Conservation (phyloP, 169 alveolate species). For the Haemoproteus tartakovskyi region DNA sequence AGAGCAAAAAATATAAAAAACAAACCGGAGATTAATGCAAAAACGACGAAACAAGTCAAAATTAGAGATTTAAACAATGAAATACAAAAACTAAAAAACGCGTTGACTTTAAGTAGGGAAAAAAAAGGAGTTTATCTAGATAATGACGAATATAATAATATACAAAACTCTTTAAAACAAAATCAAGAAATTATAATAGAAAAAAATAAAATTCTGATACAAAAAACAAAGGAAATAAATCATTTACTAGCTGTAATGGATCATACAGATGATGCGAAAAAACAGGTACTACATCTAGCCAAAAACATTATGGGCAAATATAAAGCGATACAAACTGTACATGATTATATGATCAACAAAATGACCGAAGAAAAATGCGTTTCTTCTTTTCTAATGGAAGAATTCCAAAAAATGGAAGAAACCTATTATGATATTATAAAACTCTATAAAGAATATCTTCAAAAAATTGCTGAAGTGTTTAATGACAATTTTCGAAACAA, state of each 20-base stretch:
- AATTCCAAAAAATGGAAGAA: constrained; percentile 5
- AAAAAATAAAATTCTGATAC: constrained; percentile 30
- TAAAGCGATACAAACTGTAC: constrained; percentile 31
- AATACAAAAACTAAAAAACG: constrained; percentile 72
- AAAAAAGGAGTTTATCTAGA: constrained; percentile 70
- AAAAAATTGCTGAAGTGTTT: background rate
- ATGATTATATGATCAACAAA: constrained; percentile 17
- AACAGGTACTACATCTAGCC: constrained; percentile 4
- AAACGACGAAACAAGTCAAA: constrained; percentile 86
- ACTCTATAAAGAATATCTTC: background rate
- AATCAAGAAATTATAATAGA: constrained; percentile 44
- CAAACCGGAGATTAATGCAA: constrained; percentile 86
- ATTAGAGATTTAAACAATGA: constrained; percentile 73
- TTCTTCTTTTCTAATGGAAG: background rate
- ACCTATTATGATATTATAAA: background rate
- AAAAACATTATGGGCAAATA: constrained; percentile 14
- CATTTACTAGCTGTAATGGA: constrained; percentile 32
- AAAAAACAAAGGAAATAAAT: constrained; percentile 56
- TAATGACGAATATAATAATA: constrained; percentile 50
- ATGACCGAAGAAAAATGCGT: constrained; percentile 31
- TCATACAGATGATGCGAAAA: constrained; percentile 46
- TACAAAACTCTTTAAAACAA: constrained; percentile 29
- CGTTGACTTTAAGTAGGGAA: constrained; percentile 69
- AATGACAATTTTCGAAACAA: background rate
- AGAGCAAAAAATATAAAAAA: constrained; percentile 91